These are phyloP conservation scores for Apiotrichum domesticum DNA, from an alignment of 1,284 basidiomycete genomes.

Conservation along the genomic window DNA sequence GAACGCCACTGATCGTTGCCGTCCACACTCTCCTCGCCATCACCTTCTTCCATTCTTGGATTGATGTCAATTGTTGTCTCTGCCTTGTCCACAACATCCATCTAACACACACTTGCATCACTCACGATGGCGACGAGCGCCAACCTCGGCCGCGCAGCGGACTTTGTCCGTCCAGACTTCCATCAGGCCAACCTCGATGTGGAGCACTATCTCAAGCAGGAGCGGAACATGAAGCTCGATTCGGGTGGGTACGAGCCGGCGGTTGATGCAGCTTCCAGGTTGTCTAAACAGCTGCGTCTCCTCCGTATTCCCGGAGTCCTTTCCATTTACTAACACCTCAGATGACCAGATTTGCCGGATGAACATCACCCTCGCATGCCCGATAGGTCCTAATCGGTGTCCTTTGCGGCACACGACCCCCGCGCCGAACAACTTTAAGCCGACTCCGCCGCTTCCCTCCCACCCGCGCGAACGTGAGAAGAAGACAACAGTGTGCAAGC, in stretches of 20 bases:
- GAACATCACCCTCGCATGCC: conserved; percentile 72
- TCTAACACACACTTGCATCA: background rate
- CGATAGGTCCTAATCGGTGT: conserved; percentile 77
- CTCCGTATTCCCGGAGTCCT: too few species aligned
- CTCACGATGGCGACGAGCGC: conserved; percentile 15
- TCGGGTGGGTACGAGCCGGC: conserved; percentile 56
- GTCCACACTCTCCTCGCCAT: background rate
- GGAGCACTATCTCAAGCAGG: conserved; percentile 75
- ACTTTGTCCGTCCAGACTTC: conserved; percentile 80
- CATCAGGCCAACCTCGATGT: conserved; percentile 85
- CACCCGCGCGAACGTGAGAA: conserved; percentile 75
- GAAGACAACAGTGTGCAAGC: conserved; percentile 94
- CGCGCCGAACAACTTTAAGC: conserved; percentile 78
- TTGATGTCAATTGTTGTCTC: too few species aligned
- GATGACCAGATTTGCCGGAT: conserved; percentile 88
- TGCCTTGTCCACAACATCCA: background rate
- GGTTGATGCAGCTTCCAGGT: conserved; percentile 5
- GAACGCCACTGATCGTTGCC: background rate
- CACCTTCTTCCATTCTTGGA: too few species aligned
- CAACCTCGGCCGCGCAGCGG: conserved; percentile 45
- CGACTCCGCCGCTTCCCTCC: conserved; percentile 68
- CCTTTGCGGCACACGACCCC: conserved; percentile 84
- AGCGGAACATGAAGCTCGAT: conserved; percentile 83
- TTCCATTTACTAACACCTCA: conserved; percentile 35
- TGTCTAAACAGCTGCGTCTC: background rate